These are phyloP conservation scores for Pyricularia grisea DNA, from an alignment of 2,329 filamentous ascomycete species.

Conservation along the genomic window DNA sequence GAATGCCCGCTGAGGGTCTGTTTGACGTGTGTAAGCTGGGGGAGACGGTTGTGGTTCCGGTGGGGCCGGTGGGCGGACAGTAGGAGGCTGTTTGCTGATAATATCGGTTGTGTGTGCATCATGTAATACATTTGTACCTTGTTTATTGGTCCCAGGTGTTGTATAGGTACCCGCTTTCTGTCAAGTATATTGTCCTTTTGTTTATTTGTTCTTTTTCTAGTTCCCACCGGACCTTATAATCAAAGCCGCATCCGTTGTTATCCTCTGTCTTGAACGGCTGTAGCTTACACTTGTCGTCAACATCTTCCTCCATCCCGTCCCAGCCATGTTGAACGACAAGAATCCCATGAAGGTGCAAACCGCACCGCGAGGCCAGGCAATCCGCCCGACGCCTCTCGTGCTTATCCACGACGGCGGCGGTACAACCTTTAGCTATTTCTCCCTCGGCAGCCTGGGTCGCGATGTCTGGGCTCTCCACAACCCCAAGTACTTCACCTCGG, in stretches of 20 bases:
- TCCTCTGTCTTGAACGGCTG: too few relatives aligned
- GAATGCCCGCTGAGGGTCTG: slow-evolving; percentile 41
- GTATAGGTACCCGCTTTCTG: too few relatives aligned
- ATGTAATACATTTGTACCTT: too few relatives aligned
- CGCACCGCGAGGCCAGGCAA: not conserved
- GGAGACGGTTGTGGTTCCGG: slow-evolving; percentile 29
- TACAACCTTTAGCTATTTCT: not conserved
- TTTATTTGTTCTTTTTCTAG: too few relatives aligned
- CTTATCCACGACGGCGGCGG: not conserved
- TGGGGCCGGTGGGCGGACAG: not conserved
- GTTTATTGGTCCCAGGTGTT: too few relatives aligned
- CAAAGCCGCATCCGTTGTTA: too few relatives aligned
- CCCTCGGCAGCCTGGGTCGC: not conserved
- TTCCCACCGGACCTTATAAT: too few relatives aligned
- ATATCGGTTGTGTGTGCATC: too few relatives aligned
- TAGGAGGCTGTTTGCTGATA: not conserved
- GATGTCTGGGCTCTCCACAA: not conserved
- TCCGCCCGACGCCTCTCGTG: not conserved
- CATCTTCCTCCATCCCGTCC: too few relatives aligned
- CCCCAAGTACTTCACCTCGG: not conserved
- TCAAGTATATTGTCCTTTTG: too few relatives aligned
- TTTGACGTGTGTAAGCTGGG: slow-evolving; percentile 59
- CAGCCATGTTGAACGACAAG: not conserved
- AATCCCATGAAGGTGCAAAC: not conserved
- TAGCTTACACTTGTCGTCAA: too few relatives aligned